These are phyloP conservation scores for Whalleya microplaca DNA, from an alignment of 2,329 filamentous ascomycete species.

Conservation along the genomic window DNA sequence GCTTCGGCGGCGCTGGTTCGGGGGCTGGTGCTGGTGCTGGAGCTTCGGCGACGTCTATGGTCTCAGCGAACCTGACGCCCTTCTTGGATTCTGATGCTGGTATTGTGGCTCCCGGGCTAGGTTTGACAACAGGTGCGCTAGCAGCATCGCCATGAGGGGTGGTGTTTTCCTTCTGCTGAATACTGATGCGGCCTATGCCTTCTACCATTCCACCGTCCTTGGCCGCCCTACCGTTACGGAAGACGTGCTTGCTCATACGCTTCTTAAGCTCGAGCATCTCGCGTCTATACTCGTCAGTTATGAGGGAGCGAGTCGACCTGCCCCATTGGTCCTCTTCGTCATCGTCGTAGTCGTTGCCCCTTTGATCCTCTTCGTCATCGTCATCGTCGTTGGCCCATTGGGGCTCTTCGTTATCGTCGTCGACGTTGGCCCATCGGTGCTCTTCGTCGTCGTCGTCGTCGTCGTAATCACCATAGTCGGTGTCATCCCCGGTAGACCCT, in stretches of 20 bases:
- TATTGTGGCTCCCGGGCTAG: conserved; percentile 11
- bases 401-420: conserved; percentile 65
- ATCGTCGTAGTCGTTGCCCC: conserved; percentile 55
- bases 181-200: conserved; percentile 43
- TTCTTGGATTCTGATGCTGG: conserved; percentile 28
- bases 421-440: conserved; percentile 75
- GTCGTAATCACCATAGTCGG: conserved; percentile 56
- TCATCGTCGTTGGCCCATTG: conserved; percentile 61
- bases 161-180: conserved; percentile 35
- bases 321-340: conserved; percentile 73
- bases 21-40: conserved; percentile 33
- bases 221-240: conserved; percentile 45
- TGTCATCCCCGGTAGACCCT: conserved; percentile 57
- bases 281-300: conserved; percentile 75
- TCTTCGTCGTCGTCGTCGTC: conserved; percentile 59
- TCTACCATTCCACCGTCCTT: conserved; percentile 43
- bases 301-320: conserved; percentile 66
- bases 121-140: conserved; percentile 26
- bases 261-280: conserved; percentile 87
- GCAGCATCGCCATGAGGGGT: conserved; percentile 32
- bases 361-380: conserved; percentile 56
- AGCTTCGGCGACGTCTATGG: conserved; percentile 33
- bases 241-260: conserved; percentile 53
- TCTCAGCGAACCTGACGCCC: conserved; percentile 35
- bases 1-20: conserved; percentile 10